Evolutionary conservation across 352 stramenopile species (phyloP), one percentile per base, ranked within the genome.

Genomic region (Pythium dissotocum): DNA sequence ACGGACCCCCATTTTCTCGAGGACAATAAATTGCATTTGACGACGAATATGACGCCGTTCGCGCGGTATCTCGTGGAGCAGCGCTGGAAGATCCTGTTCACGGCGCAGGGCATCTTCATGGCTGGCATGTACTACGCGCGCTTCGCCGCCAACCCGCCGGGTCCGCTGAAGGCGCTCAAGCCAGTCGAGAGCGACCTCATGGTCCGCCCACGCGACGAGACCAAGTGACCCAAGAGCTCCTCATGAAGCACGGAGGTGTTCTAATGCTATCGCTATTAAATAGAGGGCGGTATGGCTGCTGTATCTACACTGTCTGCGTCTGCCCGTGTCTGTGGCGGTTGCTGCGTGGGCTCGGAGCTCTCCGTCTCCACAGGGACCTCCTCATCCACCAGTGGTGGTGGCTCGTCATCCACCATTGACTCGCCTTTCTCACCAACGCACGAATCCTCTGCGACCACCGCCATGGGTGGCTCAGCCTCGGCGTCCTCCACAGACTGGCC

Each of bases 61-160:
- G 77, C 63, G 28, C 73, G 75, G 61, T 93, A 86, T 71, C 62
- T 93, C 65, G 73, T 81, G 63, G 69, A 82, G 55, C 78, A 91
- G 52, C 81, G 85, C 61, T 93, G 83, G 83, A 89, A 90, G 72
- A 87, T 93, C 51, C 65, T 93, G 58, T 76, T 93, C 38, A 89
- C 80, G 61, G 78, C 83, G 46, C 85, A 93, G 67, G 77, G 69
- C 61, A 80, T 90, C 66, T 89, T 89, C 71, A 91, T 81, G 66
- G 80, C 72, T 57, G 77, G 73, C 33, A 72, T 93, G 16, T 72
- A 88, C 57, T 83, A 85, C 70, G 84, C 87, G 24, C 80, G 85
- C 49, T 91, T 85, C 59, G 69, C 69, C 9, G 58, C 71, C 12
- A 62, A 76, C 26, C 70, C 71, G 7, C 38, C 55, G 1, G 52